phyloP scores from a whole-genome alignment of 768 basidiomycete species.

The Phaffia tasmanica region DNA sequence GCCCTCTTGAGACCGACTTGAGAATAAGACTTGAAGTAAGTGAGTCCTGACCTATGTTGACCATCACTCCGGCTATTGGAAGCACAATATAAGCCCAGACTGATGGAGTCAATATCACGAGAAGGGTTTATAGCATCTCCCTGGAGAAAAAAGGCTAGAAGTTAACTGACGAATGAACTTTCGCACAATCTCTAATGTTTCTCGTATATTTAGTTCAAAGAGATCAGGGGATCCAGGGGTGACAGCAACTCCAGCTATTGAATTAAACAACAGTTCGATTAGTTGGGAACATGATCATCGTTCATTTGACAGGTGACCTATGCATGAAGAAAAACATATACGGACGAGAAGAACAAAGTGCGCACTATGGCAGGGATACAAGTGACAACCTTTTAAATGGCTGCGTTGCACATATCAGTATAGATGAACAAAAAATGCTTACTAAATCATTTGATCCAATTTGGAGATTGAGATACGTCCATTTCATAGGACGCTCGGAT shows the following conservation, averaged over 20 bases:
- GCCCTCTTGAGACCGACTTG: no score
- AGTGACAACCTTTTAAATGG: not conserved
- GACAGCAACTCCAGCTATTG: constrained; percentile 6
- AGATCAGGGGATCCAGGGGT: constrained; percentile 13
- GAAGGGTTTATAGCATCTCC: not conserved
- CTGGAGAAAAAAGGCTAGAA: not conserved
- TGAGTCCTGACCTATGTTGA: constrained; percentile 11
- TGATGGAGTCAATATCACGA: not conserved
- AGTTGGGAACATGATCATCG: not conserved
- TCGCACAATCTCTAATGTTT: constrained; percentile 24
- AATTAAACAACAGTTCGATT: not conserved
- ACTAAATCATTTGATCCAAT: constrained; percentile 24
- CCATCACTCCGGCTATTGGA: constrained; percentile 16
- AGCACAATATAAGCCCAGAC: not conserved
- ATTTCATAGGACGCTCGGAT: not conserved
- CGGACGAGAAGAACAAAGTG: constrained; percentile 12
- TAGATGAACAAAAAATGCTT: not conserved
- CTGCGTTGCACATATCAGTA: not conserved
- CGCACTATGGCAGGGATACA: not conserved
- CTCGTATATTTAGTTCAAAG: constrained; percentile 16
- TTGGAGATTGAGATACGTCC: constrained; percentile 19
- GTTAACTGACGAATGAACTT: constrained; percentile 10
- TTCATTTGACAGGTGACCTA: not conserved
- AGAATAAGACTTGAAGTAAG: not conserved
- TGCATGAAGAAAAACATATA: not conserved